Evolutionary conservation across 306 rosid species (phyloP).

Genomic region (Lathyrus sativus): DNA sequence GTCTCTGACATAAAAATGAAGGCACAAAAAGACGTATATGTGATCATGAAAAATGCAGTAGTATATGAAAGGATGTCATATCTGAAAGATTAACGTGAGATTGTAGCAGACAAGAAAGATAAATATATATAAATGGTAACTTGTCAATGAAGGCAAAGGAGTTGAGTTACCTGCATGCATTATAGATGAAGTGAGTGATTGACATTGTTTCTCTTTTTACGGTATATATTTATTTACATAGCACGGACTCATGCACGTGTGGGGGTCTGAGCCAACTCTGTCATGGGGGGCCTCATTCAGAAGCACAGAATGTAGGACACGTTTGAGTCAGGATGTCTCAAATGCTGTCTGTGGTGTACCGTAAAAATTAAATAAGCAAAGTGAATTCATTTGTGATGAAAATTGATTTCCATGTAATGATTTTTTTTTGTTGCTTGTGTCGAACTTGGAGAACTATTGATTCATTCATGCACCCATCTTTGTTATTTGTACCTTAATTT

Average conservation of each 20-base stretch:
- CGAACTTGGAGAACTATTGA: too few relatives aligned
- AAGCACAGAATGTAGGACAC: conserved; percentile 14
- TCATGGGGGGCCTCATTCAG: not conserved
- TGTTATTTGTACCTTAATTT: too few relatives aligned
- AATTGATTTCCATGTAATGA: too few relatives aligned
- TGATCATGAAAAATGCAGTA: conserved; percentile 36
- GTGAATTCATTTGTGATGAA: too few relatives aligned
- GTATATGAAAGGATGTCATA: conserved; percentile 31
- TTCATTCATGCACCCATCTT: too few relatives aligned
- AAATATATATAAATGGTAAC: conserved; percentile 30
- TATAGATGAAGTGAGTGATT: conserved; percentile 29
- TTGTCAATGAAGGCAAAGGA: conserved; percentile 35
- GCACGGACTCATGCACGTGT: conserved; percentile 27
- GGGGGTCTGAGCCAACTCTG: not conserved
- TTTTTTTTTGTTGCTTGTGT: too few relatives aligned
- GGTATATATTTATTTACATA: not conserved
- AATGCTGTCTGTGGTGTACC: not conserved
- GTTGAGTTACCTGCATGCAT: conserved; percentile 9
- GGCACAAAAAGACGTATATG: conserved; percentile 17
- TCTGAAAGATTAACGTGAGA: conserved; percentile 43
- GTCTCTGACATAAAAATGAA: conserved; percentile 26
- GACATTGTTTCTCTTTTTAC: not conserved
- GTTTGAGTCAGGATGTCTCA: conserved; percentile 26
- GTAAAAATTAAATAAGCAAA: too few relatives aligned
- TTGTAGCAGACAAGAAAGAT: conserved; percentile 9